Percentiles rank a stretch among this genome's conserved stretches.
Conservation (phyloP, 208 protist genomes). For the Acanthamoeba healyi region DNA sequence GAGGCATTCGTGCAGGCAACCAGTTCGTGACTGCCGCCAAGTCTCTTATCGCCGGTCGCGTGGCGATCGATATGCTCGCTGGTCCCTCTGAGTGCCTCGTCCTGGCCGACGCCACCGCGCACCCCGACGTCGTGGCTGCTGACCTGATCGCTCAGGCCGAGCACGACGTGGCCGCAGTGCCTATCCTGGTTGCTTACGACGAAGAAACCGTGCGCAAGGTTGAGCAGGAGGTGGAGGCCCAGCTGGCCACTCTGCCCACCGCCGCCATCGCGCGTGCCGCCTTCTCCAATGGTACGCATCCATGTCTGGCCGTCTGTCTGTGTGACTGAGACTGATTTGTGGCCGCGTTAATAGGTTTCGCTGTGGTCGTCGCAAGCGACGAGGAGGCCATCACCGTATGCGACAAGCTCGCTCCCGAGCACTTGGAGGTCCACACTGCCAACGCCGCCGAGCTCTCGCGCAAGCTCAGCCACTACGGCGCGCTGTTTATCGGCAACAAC, state of each 20-base stretch:
- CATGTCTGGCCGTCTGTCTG: slow-evolving; percentile 2
- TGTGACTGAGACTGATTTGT: not conserved
- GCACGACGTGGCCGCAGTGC: slow-evolving; percentile 86
- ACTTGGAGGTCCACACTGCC: slow-evolving; percentile 86
- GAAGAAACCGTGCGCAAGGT: slow-evolving; percentile 78
- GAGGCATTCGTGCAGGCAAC: slow-evolving; percentile 83
- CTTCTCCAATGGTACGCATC: slow-evolving; percentile 36
- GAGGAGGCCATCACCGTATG: slow-evolving; percentile 85
- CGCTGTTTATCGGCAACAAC: slow-evolving; percentile 83
- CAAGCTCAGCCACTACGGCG: slow-evolving; percentile 76
- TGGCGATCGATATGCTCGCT: slow-evolving; percentile 92
- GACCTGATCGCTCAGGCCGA: slow-evolving; percentile 91
- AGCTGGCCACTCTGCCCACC: slow-evolving; percentile 82
- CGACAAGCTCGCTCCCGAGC: slow-evolving; percentile 87
- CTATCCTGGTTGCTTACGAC: slow-evolving; percentile 84
- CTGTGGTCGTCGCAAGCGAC: slow-evolving; percentile 73
- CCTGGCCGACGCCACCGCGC: slow-evolving; percentile 82
- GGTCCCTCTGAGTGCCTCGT: slow-evolving; percentile 90
- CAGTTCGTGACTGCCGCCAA: slow-evolving; percentile 92
- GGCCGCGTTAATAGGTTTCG: slow-evolving; percentile 70
- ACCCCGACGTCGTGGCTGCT: slow-evolving; percentile 87
- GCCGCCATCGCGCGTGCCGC: slow-evolving; percentile 72
- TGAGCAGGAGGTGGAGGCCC: slow-evolving; percentile 77
- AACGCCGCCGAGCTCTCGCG: slow-evolving; percentile 55
- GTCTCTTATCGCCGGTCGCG: slow-evolving; percentile 87